Conservation (phyloP, 2,329 filamentous ascomycete species). For the Fragosphaeria purpurea region DNA sequence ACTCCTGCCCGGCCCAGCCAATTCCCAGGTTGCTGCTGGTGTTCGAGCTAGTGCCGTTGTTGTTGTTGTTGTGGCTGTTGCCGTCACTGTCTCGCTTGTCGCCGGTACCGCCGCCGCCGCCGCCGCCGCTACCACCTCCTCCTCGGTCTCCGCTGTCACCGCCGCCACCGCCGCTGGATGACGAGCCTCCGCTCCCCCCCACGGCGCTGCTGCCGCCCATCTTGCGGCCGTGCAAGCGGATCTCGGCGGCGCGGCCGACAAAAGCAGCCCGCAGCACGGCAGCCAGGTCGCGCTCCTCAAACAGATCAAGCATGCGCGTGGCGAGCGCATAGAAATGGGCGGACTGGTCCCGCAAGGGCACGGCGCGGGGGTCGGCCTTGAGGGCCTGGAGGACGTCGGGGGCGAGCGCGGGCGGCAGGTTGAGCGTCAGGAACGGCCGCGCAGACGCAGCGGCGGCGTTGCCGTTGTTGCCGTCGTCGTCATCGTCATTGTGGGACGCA, state of each 20-base stretch:
- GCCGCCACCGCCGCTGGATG: conserved; percentile 29
- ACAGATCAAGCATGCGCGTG: conserved; percentile 77
- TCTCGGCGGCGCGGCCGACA: conserved; percentile 67
- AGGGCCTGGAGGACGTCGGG: conserved; percentile 77
- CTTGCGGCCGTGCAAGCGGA: conserved; percentile 83
- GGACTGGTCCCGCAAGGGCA: conserved; percentile 73
- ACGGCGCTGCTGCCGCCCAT: conserved; percentile 51
- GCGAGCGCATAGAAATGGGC: conserved; percentile 83
- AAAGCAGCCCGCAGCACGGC: conserved; percentile 70
- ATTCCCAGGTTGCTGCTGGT: conserved; percentile 39
- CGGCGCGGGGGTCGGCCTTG: conserved; percentile 78
- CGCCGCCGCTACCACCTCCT: conserved; percentile 26
- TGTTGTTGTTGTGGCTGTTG: conserved; percentile 3
- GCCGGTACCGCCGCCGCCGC: not conserved
- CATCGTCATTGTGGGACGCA: conserved; percentile 17
- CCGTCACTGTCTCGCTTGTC: conserved; percentile 53
- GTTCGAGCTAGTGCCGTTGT: too few species aligned
- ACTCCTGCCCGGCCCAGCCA: conserved; percentile 62
- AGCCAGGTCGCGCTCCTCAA: conserved; percentile 71
- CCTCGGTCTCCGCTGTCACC: conserved; percentile 39
- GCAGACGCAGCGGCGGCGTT: conserved; percentile 9
- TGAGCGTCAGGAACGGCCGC: conserved; percentile 59
- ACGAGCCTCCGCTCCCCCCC: conserved; percentile 33
- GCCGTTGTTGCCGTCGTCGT: conserved; percentile 19
- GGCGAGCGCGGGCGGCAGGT: conserved; percentile 68